A percentile compares a stretch with the other conserved stretches of the same genome.
phyloP scores from a whole-genome alignment of 1,284 basidiomycete species.

The Ceratobasidium sp. region DNA sequence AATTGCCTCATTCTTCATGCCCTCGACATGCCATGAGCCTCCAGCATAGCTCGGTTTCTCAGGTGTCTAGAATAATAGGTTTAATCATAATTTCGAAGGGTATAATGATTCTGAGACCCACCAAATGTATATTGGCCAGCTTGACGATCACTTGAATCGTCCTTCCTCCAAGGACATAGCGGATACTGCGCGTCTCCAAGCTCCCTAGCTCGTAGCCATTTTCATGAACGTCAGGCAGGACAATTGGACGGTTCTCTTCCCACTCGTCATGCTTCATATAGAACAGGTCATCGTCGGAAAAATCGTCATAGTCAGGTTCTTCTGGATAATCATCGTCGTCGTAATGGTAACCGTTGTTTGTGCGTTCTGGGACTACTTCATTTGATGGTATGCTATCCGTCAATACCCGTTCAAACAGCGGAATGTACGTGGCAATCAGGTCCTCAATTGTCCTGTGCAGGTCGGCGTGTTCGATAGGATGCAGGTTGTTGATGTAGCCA shows the following conservation, averaged over 20 bases:
- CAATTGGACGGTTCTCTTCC: neutral
- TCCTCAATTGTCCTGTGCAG: constrained; percentile 43
- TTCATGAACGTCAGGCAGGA: neutral
- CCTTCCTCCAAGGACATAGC: no score
- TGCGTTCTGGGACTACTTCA: neutral
- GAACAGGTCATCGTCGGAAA: neutral
- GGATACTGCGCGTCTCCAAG: no score
- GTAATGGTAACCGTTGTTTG: neutral
- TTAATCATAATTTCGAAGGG: no score
- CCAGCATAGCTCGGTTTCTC: no score
- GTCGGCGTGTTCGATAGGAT: constrained; percentile 42
- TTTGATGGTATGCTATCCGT: constrained; percentile 41
- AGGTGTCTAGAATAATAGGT: no score
- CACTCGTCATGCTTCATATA: constrained; percentile 22
- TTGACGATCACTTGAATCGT: no score
- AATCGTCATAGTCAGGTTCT: neutral
- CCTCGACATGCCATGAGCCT: no score
- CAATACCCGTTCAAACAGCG: constrained; percentile 47
- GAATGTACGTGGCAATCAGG: constrained; percentile 45
- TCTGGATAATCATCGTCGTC: neutral
- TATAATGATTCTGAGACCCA: no score
- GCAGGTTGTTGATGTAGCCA: no score
- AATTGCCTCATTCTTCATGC: no score
- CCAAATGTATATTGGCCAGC: no score
- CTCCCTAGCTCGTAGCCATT: no score